Evolutionary conservation across 768 basidiomycete genomes (phyloP).

Genomic region (Pholiota molesta): DNA sequence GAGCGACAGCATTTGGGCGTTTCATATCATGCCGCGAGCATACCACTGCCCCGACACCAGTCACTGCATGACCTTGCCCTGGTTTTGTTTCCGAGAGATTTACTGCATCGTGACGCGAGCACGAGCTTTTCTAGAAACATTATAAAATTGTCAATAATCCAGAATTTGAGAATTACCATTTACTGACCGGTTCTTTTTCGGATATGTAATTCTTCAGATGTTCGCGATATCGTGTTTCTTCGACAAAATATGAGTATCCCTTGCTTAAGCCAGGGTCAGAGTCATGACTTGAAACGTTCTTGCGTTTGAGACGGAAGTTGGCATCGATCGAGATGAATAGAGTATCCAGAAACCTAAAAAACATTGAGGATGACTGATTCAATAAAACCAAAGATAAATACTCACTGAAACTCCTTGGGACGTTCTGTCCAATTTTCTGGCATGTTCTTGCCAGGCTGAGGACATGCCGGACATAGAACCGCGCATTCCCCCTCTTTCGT

Average conservation of each 20-base stretch:
- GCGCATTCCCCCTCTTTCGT: conserved; percentile 30
- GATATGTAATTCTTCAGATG: not conserved
- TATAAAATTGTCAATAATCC: too few relatives aligned
- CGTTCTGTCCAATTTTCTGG: conserved; percentile 22
- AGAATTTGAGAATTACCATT: too few relatives aligned
- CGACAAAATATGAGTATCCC: not conserved
- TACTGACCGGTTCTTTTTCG: not conserved
- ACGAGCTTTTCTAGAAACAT: conserved; percentile 21
- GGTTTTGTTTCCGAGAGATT: conserved; percentile 16
- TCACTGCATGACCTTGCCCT: conserved; percentile 19
- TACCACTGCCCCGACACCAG: conserved; percentile 23
- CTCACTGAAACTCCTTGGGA: conserved; percentile 17
- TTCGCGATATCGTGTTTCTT: not conserved
- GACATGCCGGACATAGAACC: conserved; percentile 33
- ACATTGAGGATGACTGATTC: not conserved
- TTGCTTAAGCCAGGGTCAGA: not conserved
- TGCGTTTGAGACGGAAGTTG: conserved; percentile 30
- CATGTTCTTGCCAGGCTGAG: conserved; percentile 31
- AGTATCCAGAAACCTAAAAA: conserved; percentile 21
- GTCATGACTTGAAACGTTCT: conserved; percentile 10
- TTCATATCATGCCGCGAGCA: conserved; percentile 31
- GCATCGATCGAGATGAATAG: conserved; percentile 28
- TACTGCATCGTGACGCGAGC: conserved; percentile 16
- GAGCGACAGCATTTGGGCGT: conserved; percentile 25
- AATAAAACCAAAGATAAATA: not conserved